Conservation (phyloP, 2,329 filamentous ascomycete genomes). For the Rosellinia necatrix region DNA sequence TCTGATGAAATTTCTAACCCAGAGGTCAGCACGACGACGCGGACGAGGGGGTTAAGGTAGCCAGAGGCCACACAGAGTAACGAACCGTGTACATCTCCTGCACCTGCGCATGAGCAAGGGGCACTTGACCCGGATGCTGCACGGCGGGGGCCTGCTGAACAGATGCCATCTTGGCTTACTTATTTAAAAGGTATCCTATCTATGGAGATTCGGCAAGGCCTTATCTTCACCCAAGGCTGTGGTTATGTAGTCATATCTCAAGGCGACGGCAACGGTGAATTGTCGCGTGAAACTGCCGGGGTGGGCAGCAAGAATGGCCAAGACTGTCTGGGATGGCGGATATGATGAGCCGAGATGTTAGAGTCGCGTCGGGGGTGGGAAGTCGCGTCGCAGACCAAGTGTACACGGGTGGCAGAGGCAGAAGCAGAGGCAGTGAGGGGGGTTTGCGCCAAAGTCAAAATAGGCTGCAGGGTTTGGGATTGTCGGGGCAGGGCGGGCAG, state of each 20-base stretch:
- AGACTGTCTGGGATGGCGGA: background rate
- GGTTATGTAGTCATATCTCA: constrained; percentile 39
- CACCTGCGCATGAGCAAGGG: constrained; percentile 75
- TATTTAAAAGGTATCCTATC: constrained; percentile 22
- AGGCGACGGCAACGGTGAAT: constrained; percentile 24
- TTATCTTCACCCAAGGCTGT: constrained; percentile 30
- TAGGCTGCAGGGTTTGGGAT: constrained; percentile 4
- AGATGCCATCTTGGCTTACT: constrained; percentile 69
- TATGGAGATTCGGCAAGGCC: constrained; percentile 29
- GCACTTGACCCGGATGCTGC: constrained; percentile 65
- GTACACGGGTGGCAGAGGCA: constrained; percentile 5
- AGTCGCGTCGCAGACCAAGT: constrained; percentile 29
- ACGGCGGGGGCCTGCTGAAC: constrained; percentile 74
- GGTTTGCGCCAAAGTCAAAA: constrained; percentile 12
- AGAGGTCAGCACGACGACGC: constrained; percentile 10
- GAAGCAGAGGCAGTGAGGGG: background rate
- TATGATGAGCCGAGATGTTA: no score
- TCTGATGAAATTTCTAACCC: constrained; percentile 79
- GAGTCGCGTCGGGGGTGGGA: no score
- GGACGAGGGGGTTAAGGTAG: background rate
- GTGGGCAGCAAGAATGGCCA: constrained; percentile 3
- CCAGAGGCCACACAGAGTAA: constrained; percentile 2
- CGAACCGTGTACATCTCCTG: constrained; percentile 72
- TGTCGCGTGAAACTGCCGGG: constrained; percentile 13
- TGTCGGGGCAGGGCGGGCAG: constrained; percentile 11